Conservation (phyloP, 1,284 basidiomycete species). For the Heliocybe sulcata region DNA sequence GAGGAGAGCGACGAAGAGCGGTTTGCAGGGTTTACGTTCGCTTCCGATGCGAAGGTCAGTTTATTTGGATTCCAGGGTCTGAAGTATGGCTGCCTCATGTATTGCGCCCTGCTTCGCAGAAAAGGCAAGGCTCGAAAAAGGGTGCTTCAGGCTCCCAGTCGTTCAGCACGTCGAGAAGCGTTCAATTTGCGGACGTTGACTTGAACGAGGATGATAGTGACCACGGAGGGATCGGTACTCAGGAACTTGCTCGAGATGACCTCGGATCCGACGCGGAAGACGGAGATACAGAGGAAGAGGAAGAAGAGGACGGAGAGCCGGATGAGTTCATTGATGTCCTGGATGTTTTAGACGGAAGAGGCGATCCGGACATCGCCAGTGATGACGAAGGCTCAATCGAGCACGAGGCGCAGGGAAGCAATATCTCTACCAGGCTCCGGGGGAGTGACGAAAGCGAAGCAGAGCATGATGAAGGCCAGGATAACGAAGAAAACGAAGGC, state of each 20-base stretch:
- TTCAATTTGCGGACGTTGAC: slow-evolving; percentile 50
- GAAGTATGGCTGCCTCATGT: neutral
- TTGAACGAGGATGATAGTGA: slow-evolving; percentile 56
- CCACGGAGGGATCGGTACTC: slow-evolving; percentile 16
- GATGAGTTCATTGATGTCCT: slow-evolving; percentile 62
- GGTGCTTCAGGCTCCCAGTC: neutral
- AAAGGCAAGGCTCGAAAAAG: slow-evolving; percentile 17
- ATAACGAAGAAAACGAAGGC: slow-evolving; percentile 23
- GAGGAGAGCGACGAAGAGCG: slow-evolving; percentile 79
- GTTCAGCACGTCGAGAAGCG: slow-evolving; percentile 16
- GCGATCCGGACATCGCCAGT: slow-evolving; percentile 31
- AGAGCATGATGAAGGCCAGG: slow-evolving; percentile 19
- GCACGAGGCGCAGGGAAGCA: slow-evolving; percentile 5
- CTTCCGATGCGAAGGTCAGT: slow-evolving; percentile 34
- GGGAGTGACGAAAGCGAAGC: slow-evolving; percentile 14
- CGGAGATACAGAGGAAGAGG: slow-evolving; percentile 32
- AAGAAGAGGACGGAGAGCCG: slow-evolving; percentile 44
- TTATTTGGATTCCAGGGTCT: neutral
- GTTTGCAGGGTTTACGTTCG: slow-evolving; percentile 61
- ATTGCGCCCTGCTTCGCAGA: neutral
- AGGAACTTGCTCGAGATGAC: slow-evolving; percentile 24
- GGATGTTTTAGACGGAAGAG: slow-evolving; percentile 62
- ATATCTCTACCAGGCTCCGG: slow-evolving; percentile 10
- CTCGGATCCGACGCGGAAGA: slow-evolving; percentile 22
- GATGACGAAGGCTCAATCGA: slow-evolving; percentile 14